Evolutionary conservation across 371 early-diverging fungal species (phyloP), one percentile per base, ranked within the genome.

Genomic region (Mortierella sp.): DNA sequence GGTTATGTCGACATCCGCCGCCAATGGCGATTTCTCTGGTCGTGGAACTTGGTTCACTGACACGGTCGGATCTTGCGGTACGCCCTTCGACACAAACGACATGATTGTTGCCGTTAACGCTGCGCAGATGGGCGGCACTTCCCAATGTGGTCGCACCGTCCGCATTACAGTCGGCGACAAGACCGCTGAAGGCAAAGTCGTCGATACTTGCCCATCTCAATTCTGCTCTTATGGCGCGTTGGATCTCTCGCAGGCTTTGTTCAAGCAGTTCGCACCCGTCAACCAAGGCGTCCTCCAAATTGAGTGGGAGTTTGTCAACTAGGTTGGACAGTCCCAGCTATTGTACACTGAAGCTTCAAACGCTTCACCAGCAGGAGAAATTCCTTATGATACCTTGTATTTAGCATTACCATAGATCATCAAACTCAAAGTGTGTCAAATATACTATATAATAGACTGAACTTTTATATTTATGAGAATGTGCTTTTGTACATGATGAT

Each of bases 41-140:
- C 72, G 75, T 8, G 75, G 66, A n/a, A 80, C 81, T 35, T 80
- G 81, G 81, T 80, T 80, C 64, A 75, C 81, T 10, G 81, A 75
- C 62, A 45, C 22, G 16, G 14, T 52, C 20, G 81, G 81, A 18
- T 71, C 72, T 47, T 80, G 81, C 49, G 75, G 63, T 1, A 52
- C 26, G 11, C 9, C 39, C 14, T 80, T 80, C 49, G 49, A 71
- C 52, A 75, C 75, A 51, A 72, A 69, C 63, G 81, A 80, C 60
- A 51, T 80, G 81, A 80, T 80, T 30, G 81, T 80, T 49, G 81
- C 81, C 65, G 62, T 80, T 69, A 80, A 80, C 67, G 72, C 26
- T 11, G 72, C 43, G 1, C 72, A 75, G 58, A 75, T 75, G 76
- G 75, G 35, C 24, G 68, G 70, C 16, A 58, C 30, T 12, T 20